Percentiles rank a stretch among this genome's conserved stretches.
Evolutionary conservation across 163 green algal genomes (phyloP).

Genomic region (Scenedesmus sp.): DNA sequence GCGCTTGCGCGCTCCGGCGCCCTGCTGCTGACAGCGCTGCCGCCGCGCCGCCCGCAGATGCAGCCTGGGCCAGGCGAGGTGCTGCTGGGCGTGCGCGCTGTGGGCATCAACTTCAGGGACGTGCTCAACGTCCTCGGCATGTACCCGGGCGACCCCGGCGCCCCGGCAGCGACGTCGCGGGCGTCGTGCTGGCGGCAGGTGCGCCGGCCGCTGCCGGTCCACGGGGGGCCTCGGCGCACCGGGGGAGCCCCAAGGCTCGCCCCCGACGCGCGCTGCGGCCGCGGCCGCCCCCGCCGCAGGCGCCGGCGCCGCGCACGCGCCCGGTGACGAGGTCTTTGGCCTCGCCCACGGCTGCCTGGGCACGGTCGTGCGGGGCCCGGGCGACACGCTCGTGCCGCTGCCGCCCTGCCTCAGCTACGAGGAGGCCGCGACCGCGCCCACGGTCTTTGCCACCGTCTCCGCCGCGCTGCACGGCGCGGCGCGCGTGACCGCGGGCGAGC

Average conservation of each 20-base stretch:
- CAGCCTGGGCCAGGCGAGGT: slow-evolving; percentile 44
- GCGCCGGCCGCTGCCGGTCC: too few species aligned
- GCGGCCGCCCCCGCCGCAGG: slow-evolving; percentile 28
- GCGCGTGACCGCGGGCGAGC: slow-evolving; percentile 38
- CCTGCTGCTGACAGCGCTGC: too few species aligned
- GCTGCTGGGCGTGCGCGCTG: slow-evolving; percentile 66
- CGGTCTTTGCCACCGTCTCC: slow-evolving; percentile 71
- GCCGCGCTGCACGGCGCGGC: slow-evolving; percentile 45
- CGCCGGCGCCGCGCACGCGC: not conserved
- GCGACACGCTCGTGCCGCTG: slow-evolving; percentile 48
- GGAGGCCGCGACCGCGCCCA: slow-evolving; percentile 67
- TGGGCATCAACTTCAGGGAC: slow-evolving; percentile 95
- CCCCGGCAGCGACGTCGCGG: slow-evolving; percentile 83
- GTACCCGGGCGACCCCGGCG: slow-evolving; percentile 89
- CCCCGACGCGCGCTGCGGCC: too few species aligned
- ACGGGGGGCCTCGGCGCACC: too few species aligned
- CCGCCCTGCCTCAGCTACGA: slow-evolving; percentile 54
- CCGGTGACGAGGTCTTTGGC: slow-evolving; percentile 65
- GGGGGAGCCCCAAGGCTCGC: too few species aligned
- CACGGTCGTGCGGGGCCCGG: slow-evolving; percentile 45
- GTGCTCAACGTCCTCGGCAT: slow-evolving; percentile 92
- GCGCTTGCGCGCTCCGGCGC: too few species aligned
- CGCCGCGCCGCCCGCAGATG: slow-evolving; percentile 15
- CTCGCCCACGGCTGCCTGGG: slow-evolving; percentile 71
- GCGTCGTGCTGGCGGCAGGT: slow-evolving; percentile 67